A percentile compares a stretch with the other conserved stretches of the same genome.
Evolutionary conservation across 371 early-diverging fungal species (phyloP).

Genomic region (Mortierella sp.): DNA sequence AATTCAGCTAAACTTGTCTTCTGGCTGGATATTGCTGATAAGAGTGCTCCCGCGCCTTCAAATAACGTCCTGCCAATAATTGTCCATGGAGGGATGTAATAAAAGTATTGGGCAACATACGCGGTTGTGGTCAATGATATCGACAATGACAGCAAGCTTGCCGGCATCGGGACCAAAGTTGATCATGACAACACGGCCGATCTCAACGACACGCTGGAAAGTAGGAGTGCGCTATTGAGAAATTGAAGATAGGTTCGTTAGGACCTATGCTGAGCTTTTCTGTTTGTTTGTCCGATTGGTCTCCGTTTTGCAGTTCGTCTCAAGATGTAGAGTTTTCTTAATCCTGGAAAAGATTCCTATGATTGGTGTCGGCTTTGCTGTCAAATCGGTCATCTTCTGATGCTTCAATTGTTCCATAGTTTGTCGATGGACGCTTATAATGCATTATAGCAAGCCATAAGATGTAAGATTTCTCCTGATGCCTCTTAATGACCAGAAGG

Average conservation of each 20-base stretch:
- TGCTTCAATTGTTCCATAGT: neutral
- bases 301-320: no score
- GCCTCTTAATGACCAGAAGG: no score
- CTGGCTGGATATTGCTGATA: neutral
- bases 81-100: neutral
- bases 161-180: constrained; percentile 95
- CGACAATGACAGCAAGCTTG: constrained; percentile 98
- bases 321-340: no score
- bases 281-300: neutral
- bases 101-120: constrained; percentile 58
- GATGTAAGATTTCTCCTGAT: constrained; percentile 1
- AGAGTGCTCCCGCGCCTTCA: neutral
- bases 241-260: constrained; percentile 13
- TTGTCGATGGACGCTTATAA: neutral
- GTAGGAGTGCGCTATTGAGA: constrained; percentile 56
- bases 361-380: no score
- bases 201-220: constrained; percentile 95
- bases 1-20: neutral
- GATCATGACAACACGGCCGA: constrained; percentile 97
- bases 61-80: no score
- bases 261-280: neutral
- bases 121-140: constrained; percentile 98
- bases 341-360: no score
- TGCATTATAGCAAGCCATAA: neutral
- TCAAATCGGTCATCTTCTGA: no score